Evolutionary conservation across 257 asterid genomes (phyloP).

Genomic region (Forsythia suspensa): DNA sequence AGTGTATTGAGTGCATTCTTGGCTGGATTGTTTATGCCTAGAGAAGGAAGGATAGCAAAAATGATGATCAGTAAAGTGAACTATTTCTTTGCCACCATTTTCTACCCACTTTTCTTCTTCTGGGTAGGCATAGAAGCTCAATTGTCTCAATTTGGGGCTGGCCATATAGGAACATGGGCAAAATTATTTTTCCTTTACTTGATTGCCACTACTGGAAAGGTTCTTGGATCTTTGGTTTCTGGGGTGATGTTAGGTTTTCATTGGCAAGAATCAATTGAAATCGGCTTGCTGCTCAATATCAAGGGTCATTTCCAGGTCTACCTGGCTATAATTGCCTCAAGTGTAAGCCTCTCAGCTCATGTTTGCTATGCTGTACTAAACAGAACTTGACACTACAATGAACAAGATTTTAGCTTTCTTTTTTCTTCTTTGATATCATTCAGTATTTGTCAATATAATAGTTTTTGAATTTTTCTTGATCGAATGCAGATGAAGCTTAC

Average conservation of each 20-base stretch:
- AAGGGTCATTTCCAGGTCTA: constrained; percentile 90
- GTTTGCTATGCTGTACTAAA: neutral
- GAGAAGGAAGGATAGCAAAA: constrained; percentile 83
- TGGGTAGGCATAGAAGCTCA: constrained; percentile 78
- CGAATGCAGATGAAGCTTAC: constrained; percentile 60
- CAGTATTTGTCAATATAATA: neutral
- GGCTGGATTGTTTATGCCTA: constrained; percentile 89
- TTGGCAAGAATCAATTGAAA: constrained; percentile 84
- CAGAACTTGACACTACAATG: neutral
- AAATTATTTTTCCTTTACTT: constrained; percentile 35
- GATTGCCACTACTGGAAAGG: constrained; percentile 61
- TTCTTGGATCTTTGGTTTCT: constrained; percentile 60
- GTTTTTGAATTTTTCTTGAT: neutral
- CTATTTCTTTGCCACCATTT: constrained; percentile 62
- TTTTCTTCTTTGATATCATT: neutral
- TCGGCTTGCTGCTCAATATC: constrained; percentile 73
- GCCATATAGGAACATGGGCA: constrained; percentile 46
- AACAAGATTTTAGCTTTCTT: neutral
- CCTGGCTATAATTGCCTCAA: constrained; percentile 59
- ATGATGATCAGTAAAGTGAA: constrained; percentile 73
- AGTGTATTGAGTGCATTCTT: constrained; percentile 75
- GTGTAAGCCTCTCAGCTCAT: constrained; percentile 37
- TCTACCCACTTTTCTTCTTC: constrained; percentile 79
- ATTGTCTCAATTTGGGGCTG: constrained; percentile 35
- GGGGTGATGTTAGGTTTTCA: constrained; percentile 77